These are phyloP conservation scores for Suhomyces coccinellae DNA, from an alignment of 1,139 yeast species.

Conservation along the genomic window DNA sequence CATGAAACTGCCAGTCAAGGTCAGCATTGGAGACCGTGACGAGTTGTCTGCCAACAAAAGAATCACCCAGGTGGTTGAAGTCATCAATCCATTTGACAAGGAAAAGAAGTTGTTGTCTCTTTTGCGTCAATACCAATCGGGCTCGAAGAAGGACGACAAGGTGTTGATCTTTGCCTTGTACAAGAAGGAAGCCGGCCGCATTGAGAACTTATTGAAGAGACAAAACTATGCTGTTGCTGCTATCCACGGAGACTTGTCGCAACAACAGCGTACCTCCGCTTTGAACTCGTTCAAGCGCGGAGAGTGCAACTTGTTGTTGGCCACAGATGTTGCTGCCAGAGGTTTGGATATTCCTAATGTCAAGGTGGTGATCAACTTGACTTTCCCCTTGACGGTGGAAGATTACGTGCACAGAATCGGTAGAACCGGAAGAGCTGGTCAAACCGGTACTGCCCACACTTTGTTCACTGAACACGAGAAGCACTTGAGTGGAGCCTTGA, in stretches of 20 bases:
- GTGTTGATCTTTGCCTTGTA: constrained; percentile 89
- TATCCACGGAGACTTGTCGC: constrained; percentile 93
- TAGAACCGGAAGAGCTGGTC: constrained; percentile 98
- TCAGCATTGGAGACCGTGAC: constrained; percentile 91
- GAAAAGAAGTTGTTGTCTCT: constrained; percentile 74
- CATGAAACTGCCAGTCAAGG: constrained; percentile 80
- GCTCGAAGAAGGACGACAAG: constrained; percentile 67
- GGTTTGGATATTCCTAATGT: constrained; percentile 98
- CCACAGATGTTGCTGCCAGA: constrained; percentile 99
- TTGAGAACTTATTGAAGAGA: constrained; percentile 72
- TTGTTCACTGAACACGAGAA: constrained; percentile 96
- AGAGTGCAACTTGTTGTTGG: constrained; percentile 70
- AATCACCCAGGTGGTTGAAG: constrained; percentile 92
- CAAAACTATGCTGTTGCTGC: constrained; percentile 86
- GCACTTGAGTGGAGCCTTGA: constrained; percentile 92
- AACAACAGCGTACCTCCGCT: constrained; percentile 88
- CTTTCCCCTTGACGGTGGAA: constrained; percentile 96
- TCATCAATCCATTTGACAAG: constrained; percentile 78
- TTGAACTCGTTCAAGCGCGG: constrained; percentile 85
- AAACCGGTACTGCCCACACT: constrained; percentile 91
- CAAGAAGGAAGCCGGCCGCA: constrained; percentile 93
- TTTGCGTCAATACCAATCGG: constrained; percentile 72
- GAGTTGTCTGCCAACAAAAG: constrained; percentile 93
- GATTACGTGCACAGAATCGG: constrained; percentile 98
- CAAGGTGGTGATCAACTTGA: constrained; percentile 90